phyloP scores from a whole-genome alignment of 495 filamentous ascomycete species.

The Clohesyomyces aquaticus region DNA sequence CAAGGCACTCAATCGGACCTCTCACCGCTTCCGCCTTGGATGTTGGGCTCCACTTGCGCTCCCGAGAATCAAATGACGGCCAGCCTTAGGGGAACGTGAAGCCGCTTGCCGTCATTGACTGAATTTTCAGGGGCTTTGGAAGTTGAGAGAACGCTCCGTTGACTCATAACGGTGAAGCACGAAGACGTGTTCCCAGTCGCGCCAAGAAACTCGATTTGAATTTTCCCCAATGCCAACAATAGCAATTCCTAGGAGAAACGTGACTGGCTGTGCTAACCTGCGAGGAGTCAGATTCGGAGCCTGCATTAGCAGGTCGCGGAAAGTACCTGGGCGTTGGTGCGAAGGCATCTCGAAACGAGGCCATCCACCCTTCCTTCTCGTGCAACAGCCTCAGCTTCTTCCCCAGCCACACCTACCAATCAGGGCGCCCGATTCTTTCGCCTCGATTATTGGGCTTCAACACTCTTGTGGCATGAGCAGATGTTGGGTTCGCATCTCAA shows the following conservation, averaged over 20 bases:
- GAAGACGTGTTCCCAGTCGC: conserved; percentile 23
- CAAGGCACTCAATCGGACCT: conserved; percentile 28
- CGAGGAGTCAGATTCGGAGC: background rate
- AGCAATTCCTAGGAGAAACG: background rate
- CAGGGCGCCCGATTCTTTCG: conserved; percentile 8
- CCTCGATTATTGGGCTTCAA: conserved; percentile 36
- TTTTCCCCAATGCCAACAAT: background rate
- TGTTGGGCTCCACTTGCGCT: conserved; percentile 23
- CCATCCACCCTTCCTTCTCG: too few species aligned
- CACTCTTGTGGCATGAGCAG: conserved; percentile 20
- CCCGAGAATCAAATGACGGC: background rate
- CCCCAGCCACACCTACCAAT: conserved; percentile 17
- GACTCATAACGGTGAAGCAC: conserved; percentile 29
- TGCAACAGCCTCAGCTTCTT: conserved; percentile 34
- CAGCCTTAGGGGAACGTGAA: background rate
- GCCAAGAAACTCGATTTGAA: conserved; percentile 10
- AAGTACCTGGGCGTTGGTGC: too few species aligned
- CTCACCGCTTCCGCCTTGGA: conserved; percentile 34
- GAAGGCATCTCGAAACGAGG: too few species aligned
- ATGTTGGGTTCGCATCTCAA: conserved; percentile 11
- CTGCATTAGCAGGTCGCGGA: too few species aligned
- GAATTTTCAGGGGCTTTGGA: background rate
- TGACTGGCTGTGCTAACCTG: conserved; percentile 5
- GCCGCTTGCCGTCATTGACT: conserved; percentile 19
- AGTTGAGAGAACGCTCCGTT: background rate